A percentile compares a stretch with the other conserved stretches of the same genome.
Conservation (phyloP, 2,329 filamentous ascomycete species). For the Fusarium setosum region DNA sequence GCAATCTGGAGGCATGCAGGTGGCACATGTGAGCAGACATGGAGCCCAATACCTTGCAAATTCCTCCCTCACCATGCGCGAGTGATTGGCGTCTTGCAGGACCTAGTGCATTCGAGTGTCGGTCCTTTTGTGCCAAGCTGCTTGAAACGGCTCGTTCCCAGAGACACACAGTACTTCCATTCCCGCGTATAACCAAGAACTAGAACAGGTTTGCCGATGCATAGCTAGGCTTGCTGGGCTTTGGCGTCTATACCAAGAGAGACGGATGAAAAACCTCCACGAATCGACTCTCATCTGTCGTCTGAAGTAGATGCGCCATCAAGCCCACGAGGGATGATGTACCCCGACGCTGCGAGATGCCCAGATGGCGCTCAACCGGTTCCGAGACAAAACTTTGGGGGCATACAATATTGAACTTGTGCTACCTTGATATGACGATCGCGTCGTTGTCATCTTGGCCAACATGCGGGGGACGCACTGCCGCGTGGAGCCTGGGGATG, state of each 20-base stretch:
- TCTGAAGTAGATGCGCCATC: conserved; percentile 15
- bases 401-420: conserved; percentile 17
- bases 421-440: background rate
- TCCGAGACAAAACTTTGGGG: conserved; percentile 27
- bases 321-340: background rate
- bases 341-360: conserved; percentile 17
- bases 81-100: conserved; percentile 6
- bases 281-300: conserved; percentile 25
- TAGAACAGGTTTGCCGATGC: background rate
- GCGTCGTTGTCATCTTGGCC: conserved; percentile 17
- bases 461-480: conserved; percentile 36
- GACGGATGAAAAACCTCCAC: conserved; percentile 35
- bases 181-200: background rate
- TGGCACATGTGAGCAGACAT: conserved; percentile 21
- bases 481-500: conserved; percentile 37
- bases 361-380: conserved; percentile 4
- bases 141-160: conserved; percentile 2
- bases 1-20: conserved; percentile 21
- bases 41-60: conserved; percentile 10
- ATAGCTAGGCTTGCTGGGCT: conserved; percentile 2
- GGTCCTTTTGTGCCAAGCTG: background rate
- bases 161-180: background rate
- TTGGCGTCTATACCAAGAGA: conserved; percentile 2
- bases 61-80: background rate
- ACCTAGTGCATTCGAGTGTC: background rate